Percentiles rank a stretch among this genome's conserved stretches.
Conservation (phyloP, 306 rosid genomes). For the Alnus rubra region DNA sequence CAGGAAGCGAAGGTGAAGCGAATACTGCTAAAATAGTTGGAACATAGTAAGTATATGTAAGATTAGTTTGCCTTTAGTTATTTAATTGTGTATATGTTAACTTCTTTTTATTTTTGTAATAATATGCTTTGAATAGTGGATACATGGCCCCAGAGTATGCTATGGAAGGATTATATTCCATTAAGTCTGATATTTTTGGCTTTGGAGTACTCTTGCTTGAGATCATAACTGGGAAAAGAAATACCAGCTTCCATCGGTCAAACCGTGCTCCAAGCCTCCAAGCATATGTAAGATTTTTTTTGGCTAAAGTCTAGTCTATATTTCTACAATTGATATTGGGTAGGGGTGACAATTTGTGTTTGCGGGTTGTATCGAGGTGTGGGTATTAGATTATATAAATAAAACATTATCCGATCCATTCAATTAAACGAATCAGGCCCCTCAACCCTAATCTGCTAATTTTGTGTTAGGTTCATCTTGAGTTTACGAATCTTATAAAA, state of each 20-base stretch:
- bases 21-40: slow-evolving; percentile 46
- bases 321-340: no score
- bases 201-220: slow-evolving; percentile 48
- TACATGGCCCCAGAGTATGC: slow-evolving; percentile 55
- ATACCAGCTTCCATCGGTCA: slow-evolving; percentile 35
- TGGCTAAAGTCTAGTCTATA: no score
- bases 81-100: no score
- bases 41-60: slow-evolving; percentile 26
- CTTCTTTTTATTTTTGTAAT: not conserved
- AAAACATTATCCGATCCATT: no score
- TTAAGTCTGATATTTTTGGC: slow-evolving; percentile 41
- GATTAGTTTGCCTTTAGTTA: no score
- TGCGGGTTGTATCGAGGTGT: no score
- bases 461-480: no score
- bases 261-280: slow-evolving; percentile 34
- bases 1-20: slow-evolving; percentile 44
- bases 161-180: slow-evolving; percentile 49
- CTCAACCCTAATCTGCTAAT: no score
- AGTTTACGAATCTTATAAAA: no score
- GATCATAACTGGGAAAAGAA: slow-evolving; percentile 42
- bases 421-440: no score
- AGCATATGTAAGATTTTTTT: slow-evolving; percentile 35
- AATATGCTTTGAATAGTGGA: not conserved
- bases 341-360: no score
- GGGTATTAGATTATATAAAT: no score